These are phyloP conservation scores for Fusarium mangiferae DNA, from an alignment of 2,329 filamentous ascomycete species.

Conservation along the genomic window DNA sequence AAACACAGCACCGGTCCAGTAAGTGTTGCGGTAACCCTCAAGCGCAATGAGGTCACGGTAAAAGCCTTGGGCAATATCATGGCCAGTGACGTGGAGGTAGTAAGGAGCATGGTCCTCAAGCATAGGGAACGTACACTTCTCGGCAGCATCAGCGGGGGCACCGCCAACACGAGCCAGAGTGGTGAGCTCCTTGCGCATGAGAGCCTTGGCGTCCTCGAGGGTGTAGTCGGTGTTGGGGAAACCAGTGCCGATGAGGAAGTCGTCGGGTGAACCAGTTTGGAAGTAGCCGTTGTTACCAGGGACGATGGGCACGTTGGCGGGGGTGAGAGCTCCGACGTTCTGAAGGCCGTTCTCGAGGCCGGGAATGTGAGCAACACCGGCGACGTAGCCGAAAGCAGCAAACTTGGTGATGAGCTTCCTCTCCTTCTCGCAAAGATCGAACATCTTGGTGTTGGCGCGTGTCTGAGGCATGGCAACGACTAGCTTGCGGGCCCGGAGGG, in stretches of 20 bases:
- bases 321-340: constrained; percentile 27
- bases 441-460: constrained; percentile 6
- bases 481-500: constrained; percentile 24
- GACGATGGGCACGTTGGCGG: not conserved
- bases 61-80: constrained; percentile 13
- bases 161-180: constrained; percentile 6
- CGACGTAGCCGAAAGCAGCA: constrained; percentile 16
- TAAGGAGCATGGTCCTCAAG: constrained; percentile 23
- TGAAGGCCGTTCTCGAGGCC: constrained; percentile 8
- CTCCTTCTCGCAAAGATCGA: constrained; percentile 13
- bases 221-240: constrained; percentile 16
- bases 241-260: not conserved
- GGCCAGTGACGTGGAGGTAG: constrained; percentile 13
- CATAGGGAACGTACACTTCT: constrained; percentile 10
- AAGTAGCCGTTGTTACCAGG: constrained; percentile 19
- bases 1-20: constrained; percentile 37
- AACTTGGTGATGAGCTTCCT: constrained; percentile 27
- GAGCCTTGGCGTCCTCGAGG: not conserved
- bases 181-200: constrained; percentile 18
- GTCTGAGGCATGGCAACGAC: constrained; percentile 33
- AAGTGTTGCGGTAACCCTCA: constrained; percentile 27
- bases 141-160: not conserved
- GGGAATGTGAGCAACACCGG: constrained; percentile 17
- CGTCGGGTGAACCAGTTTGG: not conserved
- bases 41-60: constrained; percentile 20